A percentile compares a stretch with the other conserved stretches of the same genome.
These are phyloP conservation scores for Leccinum barrowsii DNA, from an alignment of 768 basidiomycete genomes.

Conservation along the genomic window DNA sequence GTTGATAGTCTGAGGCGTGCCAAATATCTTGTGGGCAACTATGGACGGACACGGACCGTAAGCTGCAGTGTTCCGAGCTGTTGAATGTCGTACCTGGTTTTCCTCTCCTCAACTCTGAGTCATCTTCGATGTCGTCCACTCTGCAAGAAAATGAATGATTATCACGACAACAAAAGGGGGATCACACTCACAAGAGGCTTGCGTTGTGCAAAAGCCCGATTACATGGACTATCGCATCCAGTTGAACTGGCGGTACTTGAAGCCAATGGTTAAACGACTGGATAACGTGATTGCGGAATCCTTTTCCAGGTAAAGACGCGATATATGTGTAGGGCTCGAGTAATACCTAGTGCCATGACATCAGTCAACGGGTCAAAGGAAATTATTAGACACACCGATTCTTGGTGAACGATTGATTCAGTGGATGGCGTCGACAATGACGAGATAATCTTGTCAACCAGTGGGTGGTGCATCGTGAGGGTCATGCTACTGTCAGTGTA, in stretches of 20 bases:
- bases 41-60: not conserved
- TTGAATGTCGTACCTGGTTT: not conserved
- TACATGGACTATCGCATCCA: not conserved
- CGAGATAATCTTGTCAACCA: not conserved
- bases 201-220: not conserved
- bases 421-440: not conserved
- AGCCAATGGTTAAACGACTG: not conserved
- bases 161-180: not conserved
- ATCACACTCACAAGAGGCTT: not conserved
- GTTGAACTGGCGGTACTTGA: not conserved
- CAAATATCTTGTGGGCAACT: not conserved
- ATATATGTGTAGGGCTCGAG: not conserved
- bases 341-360: not conserved
- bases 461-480: not conserved
- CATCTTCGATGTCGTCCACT: not conserved
- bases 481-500: no score
- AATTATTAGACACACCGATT: not conserved
- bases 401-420: not conserved
- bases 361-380: not conserved
- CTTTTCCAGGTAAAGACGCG: not conserved
- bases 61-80: not conserved
- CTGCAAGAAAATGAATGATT: not conserved
- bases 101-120: not conserved
- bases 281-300: not conserved
- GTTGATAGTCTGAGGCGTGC: not conserved